These are phyloP conservation scores for Pseudonitzschia multiseries DNA, from an alignment of 108 stramenopile species.

Conservation along the genomic window DNA sequence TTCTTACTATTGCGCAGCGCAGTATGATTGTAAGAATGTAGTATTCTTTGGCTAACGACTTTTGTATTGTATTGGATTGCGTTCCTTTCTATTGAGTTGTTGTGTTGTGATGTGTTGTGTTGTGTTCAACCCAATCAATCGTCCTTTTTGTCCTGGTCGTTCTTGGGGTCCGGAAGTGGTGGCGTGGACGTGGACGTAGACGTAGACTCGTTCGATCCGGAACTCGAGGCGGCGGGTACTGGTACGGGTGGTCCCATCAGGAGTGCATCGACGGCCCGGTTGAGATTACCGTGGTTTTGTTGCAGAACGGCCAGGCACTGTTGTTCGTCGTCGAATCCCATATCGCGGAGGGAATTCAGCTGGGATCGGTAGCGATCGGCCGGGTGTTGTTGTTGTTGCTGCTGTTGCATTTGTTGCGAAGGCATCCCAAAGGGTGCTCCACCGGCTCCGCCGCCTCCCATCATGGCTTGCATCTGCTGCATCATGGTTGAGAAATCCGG, in stretches of 20 bases:
- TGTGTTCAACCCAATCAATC: too few species aligned
- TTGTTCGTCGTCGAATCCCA: constrained; percentile 90
- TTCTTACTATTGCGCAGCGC: too few species aligned
- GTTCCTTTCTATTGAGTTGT: too few species aligned
- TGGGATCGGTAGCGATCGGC: constrained; percentile 74
- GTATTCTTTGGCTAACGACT: too few species aligned
- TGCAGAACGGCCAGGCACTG: constrained; percentile 69
- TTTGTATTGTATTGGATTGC: too few species aligned
- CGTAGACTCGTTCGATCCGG: not conserved
- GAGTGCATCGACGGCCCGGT: constrained; percentile 81
- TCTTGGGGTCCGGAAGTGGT: constrained; percentile 5
- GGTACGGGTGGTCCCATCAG: constrained; percentile 40
- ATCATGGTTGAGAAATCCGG: constrained; percentile 24
- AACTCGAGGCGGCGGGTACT: not conserved
- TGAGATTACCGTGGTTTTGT: constrained; percentile 78
- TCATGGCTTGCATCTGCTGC: constrained; percentile 28
- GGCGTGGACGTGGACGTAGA: not conserved
- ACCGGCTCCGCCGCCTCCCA: constrained; percentile 32
- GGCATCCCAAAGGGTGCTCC: constrained; percentile 19
- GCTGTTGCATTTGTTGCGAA: constrained; percentile 7
- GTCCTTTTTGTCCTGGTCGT: constrained; percentile 11
- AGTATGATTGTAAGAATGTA: too few species aligned
- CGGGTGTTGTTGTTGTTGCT: constrained; percentile 35
- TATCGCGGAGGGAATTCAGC: constrained; percentile 69
- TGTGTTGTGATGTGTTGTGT: too few species aligned